Conservation (phyloP, 192 early-diverging fungal genomes). For the Backusella sp. region DNA sequence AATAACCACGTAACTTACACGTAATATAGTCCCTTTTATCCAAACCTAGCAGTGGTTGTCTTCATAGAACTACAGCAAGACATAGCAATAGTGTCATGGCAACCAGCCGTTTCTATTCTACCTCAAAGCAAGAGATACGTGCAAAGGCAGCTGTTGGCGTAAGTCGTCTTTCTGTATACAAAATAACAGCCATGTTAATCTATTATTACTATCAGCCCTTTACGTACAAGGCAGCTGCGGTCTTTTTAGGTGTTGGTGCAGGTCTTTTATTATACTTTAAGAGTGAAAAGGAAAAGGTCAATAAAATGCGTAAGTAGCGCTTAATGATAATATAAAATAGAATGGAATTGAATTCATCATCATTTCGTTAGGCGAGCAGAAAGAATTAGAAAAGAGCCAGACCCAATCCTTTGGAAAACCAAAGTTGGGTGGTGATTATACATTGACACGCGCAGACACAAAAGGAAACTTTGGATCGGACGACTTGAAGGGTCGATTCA, state of each 20-base stretch:
- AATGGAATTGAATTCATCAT: not conserved
- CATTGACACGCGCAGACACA: constrained; percentile 72
- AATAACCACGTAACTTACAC: not conserved
- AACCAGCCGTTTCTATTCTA: not conserved
- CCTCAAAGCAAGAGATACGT: not conserved
- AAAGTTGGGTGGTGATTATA: constrained; percentile 87
- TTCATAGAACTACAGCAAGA: not conserved
- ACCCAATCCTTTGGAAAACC: constrained; percentile 74
- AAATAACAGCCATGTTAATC: not conserved
- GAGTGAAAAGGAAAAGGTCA: constrained; percentile 57
- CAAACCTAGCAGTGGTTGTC: not conserved
- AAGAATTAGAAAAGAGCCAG: constrained; percentile 33
- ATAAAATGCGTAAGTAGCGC: constrained; percentile 37
- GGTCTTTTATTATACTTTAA: constrained; percentile 68
- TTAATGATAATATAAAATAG: not conserved
- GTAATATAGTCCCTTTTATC: not conserved
- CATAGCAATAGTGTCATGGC: not conserved
- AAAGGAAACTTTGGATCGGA: constrained; percentile 71
- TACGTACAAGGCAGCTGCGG: constrained; percentile 45
- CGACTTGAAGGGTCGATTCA: constrained; percentile 81
- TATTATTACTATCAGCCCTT: constrained; percentile 27
- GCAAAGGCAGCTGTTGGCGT: constrained; percentile 4
- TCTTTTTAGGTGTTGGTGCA: constrained; percentile 58
- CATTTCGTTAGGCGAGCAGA: constrained; percentile 21
- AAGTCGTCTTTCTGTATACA: not conserved